Base-by-base conservation (phyloP, 495 filamentous ascomycete genomes). In the Glarea lozoyensis region DNA sequence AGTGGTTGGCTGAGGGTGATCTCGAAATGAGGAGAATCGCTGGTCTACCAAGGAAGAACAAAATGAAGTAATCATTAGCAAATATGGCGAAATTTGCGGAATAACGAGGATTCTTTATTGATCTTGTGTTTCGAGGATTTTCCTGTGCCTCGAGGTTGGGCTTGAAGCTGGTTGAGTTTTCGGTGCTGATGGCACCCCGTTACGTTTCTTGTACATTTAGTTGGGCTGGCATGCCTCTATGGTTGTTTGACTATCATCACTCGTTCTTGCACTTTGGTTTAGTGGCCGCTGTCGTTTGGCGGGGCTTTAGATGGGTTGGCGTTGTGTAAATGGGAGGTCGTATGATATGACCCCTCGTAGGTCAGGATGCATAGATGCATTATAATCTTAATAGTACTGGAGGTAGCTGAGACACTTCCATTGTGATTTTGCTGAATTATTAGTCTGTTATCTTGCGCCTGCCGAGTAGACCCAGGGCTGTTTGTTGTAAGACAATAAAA, bases 1-100 rank as follows among this genome's bases (percentile, higher is more conserved):
- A 76, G 54, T 95, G 88, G 84, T 66, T 98, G 36, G 92, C 86
- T 0, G 88, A 96, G 65, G 86, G 88, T 15, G 92, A 98, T 55
- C 54, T 77, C 11, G 60, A 69, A 56, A 62, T 70, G 33, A 63
- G 84, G 52, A 68, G 60, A 57, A 66, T 58, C 37, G 56, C 60
- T 29, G 69, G 76, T 3, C 48, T 75, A n/a, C 65, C 69, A 12
- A 66, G 61, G 39, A 68, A 61, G 55, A 63, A 48, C 53, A 70
- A 53, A 42, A 32, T 19, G 34, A 54, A 43, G 42, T 45, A 31
- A 44, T 9, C 13, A 32, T 37, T 23, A 42, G 2, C 25, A 18
- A 10, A 29, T 36, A 35, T 35, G 12, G 18, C 32, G 18, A 19
- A 19, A 16, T 37, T 20, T 19, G 11, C 21, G 16, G 20, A 22